Base-by-base conservation (phyloP, 345 rosid genomes). In the Salix purpurea region DNA sequence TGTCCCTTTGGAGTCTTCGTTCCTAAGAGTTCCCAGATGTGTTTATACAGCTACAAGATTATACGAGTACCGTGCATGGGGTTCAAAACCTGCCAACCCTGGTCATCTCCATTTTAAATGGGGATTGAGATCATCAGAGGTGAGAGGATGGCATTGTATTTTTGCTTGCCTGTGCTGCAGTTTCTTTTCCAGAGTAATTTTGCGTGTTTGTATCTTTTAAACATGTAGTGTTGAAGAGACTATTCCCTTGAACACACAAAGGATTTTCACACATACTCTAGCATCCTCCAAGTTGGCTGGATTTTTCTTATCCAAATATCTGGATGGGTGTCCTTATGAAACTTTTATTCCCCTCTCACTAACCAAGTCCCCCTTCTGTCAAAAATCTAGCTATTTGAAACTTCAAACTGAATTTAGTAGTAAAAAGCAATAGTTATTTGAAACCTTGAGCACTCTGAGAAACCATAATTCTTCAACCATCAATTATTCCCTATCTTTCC, bases 1-100 rank as follows among this genome's bases (percentile, higher is more conserved):
- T 58, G 92, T 95, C 46, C 99, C 98, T 26, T 94, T 93, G 32
- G 96, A 95, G 79, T 90, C 98, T 74, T 95, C 97, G 52, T 95
- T 90, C 86, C 94, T 86, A 78, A 95, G 90, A 77, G 92, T 93
- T 81, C 97, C 97, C 9, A 88, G 96, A 86, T 93, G 97, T 78
- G 97, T 95, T 30, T 93, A 90, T 83, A 90, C 97, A 4, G 91
- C 97, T 28, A 91, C 97, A 40, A 87, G 92, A 81, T 85, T 96
- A 65, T 92, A 87, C 50, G 98, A 96, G 90, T 96, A 93, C 78
- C 89, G 95, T 34, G 89, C 94, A 81, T 92, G 97, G 95, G 94
- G 84, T 86, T 93, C 97, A 2, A 96, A 91, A 83, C 93, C 91
- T 74, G 95, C 94, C 72, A 92, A 89, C 77, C 86, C 91, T 74